Evolutionary conservation across 1,284 basidiomycete species (phyloP), one percentile per base, ranked within the genome.

Genomic region (Boletellus deceptivus): DNA sequence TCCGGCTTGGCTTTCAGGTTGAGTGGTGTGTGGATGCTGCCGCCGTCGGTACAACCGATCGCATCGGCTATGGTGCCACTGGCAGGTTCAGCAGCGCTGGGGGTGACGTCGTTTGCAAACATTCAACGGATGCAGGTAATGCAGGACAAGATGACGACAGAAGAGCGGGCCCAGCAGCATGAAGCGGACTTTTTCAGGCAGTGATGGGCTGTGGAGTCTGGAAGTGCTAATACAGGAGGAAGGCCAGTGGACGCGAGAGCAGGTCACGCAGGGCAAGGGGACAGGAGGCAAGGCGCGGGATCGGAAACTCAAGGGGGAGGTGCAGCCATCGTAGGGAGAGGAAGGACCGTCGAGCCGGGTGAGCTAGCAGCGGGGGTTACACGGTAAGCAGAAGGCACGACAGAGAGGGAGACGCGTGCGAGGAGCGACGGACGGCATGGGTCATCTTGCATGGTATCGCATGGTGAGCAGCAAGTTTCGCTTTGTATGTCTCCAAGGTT

Each of bases 141-240:
- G 46, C 80, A 81, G 48, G 71, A 72, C 11, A 67, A 60, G 3
- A 67, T 58, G 1, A 66, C 68, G 1, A 63, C 84, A 52, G 91
- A 95, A 66, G 93, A 94, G 67, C 72, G 72, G 27, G 56, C 75
- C 33, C 81, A 74, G 38, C 91, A 93, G 67, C 81, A 83, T 52
- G 91, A 93, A 68, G 81, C 74, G 2, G 88, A 90, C 50, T 95
- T 94, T 63, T 68, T 93, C 67, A 77, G 75, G 55, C 94, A 91
- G 92, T 94, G 92, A n/a, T n/a, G n/a, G 91, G 74, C 80, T 2
- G 83, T 78, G 6, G 91, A 94, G 65, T 22, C 16, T 53, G 1
- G 62, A 56, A 46, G 55, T 39, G 37, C 5, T 24, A n/a, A 49
- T 18, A 16, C 52, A 48, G 36, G 50, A 36, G 9, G 46, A 24